A percentile compares a stretch with the other conserved stretches of the same genome.
These are phyloP conservation scores for Laguncularia racemosa DNA, from an alignment of 345 rosid species.

Conservation along the genomic window DNA sequence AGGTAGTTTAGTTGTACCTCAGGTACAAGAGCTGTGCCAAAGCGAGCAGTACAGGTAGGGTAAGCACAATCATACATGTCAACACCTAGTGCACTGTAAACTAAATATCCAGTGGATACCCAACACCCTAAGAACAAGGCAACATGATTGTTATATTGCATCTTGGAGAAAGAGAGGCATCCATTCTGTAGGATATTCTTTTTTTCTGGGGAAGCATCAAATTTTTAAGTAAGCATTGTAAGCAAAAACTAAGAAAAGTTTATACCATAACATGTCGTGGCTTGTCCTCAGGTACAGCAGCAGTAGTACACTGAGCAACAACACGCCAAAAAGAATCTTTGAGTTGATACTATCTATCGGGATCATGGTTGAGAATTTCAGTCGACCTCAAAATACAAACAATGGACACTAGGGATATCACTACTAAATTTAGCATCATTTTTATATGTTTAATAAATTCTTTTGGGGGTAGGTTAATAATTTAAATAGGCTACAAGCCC, in stretches of 20 bases:
- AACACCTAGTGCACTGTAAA: conserved; percentile 82
- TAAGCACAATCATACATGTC: conserved; percentile 82
- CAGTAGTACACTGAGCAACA: conserved; percentile 84
- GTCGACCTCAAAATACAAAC: too few relatives aligned
- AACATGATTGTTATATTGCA: neutral
- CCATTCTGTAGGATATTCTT: neutral
- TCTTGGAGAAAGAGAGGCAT: too few relatives aligned
- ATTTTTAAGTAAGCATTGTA: conserved; percentile 1
- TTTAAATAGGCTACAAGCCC: too few relatives aligned
- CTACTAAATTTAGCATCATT: too few relatives aligned
- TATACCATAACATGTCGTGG: conserved; percentile 80
- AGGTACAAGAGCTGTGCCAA: conserved; percentile 74
- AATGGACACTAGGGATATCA: too few relatives aligned
- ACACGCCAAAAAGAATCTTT: conserved; percentile 88
- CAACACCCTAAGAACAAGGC: conserved; percentile 52
- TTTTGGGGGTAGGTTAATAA: too few relatives aligned
- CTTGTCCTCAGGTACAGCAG: conserved; percentile 65
- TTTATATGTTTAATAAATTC: too few relatives aligned
- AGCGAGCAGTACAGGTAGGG: conserved; percentile 83
- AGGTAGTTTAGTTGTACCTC: conserved; percentile 35
- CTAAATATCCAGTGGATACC: conserved; percentile 74
- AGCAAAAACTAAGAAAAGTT: neutral
- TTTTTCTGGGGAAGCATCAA: neutral
- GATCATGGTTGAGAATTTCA: neutral
- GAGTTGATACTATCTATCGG: neutral